Conservation (phyloP, 805 yeast species). For the Wickerhamiella lipophila region DNA sequence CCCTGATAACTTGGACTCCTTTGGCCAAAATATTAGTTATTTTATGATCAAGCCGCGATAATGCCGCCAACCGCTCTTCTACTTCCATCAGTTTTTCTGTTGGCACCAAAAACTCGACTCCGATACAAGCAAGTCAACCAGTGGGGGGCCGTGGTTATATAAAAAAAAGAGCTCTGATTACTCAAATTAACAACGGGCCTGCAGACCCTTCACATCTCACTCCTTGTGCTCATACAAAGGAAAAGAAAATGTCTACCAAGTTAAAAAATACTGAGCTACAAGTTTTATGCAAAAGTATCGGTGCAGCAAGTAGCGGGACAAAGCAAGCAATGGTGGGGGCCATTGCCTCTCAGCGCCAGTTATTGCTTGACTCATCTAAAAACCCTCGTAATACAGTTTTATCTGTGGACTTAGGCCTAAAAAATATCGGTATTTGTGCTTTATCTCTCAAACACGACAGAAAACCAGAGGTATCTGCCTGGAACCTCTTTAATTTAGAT, state of each 20-base stretch:
- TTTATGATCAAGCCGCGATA: constrained; percentile 23
- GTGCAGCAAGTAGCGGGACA: constrained; percentile 18
- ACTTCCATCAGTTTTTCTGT: constrained; percentile 17
- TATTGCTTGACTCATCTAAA: neutral
- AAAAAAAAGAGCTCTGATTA: neutral
- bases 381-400: constrained; percentile 16
- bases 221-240: neutral
- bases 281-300: constrained; percentile 14
- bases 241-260: neutral
- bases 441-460: neutral
- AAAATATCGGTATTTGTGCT: constrained; percentile 25
- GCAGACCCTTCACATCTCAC: neutral
- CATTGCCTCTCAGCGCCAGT: constrained; percentile 6
- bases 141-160: neutral
- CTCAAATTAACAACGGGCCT: constrained; percentile 1
- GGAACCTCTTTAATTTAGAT: constrained; percentile 9
- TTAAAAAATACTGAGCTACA: neutral
- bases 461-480: constrained; percentile 11
- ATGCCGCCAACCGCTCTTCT: constrained; percentile 22
- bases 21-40: constrained; percentile 21
- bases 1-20: constrained; percentile 23
- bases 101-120: neutral
- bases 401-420: constrained; percentile 28
- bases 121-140: neutral
- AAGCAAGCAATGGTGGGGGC: constrained; percentile 14